These are phyloP conservation scores for Lichtheimia ornata DNA, from an alignment of 371 early-diverging fungal genomes.

Conservation along the genomic window DNA sequence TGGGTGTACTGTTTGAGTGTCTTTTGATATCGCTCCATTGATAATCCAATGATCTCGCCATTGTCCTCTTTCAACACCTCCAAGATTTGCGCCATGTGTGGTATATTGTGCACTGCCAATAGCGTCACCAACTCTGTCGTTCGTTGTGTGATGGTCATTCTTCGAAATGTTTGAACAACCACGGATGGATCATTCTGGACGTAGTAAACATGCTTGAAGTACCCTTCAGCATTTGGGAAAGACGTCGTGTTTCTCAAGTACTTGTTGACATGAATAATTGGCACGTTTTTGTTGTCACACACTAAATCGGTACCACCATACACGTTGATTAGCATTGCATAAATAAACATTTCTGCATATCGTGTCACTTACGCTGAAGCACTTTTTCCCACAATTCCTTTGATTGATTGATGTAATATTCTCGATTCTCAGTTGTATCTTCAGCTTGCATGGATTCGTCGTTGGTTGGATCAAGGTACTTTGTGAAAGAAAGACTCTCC, in stretches of 20 bases:
- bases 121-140: slow-evolving; percentile 43
- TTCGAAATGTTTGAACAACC: slow-evolving; percentile 46
- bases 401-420: slow-evolving; percentile 15
- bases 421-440: background rate
- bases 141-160: slow-evolving; percentile 49
- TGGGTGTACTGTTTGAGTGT: slow-evolving; percentile 65
- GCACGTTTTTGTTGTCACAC: slow-evolving; percentile 28
- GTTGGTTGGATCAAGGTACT: slow-evolving; percentile 12
- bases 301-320: slow-evolving; percentile 11
- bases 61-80: slow-evolving; percentile 39
- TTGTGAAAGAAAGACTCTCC: slow-evolving; percentile 1
- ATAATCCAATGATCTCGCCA: slow-evolving; percentile 42
- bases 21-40: slow-evolving; percentile 53
- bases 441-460: slow-evolving; percentile 5
- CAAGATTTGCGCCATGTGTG: slow-evolving; percentile 42
- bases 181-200: slow-evolving; percentile 22
- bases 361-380: slow-evolving; percentile 5
- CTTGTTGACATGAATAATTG: slow-evolving; percentile 26
- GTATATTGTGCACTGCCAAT: slow-evolving; percentile 24
- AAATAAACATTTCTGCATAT: background rate
- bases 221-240: slow-evolving; percentile 44
- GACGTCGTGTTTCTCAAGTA: slow-evolving; percentile 30
- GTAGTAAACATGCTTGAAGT: slow-evolving; percentile 47
- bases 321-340: background rate
- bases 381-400: slow-evolving; percentile 21